These are phyloP conservation scores for Ricinus communis DNA, from an alignment of 345 rosid genomes.

Conservation along the genomic window DNA sequence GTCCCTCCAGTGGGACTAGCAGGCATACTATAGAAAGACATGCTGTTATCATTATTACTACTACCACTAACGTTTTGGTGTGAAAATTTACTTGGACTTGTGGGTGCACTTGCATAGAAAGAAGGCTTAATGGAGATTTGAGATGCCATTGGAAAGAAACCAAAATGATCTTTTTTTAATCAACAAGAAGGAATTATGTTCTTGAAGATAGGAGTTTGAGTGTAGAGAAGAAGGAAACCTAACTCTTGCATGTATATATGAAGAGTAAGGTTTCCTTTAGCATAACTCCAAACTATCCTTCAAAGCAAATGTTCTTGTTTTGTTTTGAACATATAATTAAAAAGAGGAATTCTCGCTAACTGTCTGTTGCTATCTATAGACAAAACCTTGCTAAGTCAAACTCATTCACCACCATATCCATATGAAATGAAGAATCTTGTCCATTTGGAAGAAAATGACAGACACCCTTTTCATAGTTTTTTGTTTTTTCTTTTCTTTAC, in stretches of 20 bases:
- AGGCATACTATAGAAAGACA: slow-evolving; percentile 31
- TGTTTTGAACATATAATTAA: background rate
- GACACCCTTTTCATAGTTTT: background rate
- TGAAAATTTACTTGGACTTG: slow-evolving; percentile 26
- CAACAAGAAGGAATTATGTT: background rate
- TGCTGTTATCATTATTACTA: no score
- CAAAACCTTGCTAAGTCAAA: slow-evolving; percentile 11
- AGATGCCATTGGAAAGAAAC: background rate
- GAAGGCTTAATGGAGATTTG: background rate
- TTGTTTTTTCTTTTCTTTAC: background rate
- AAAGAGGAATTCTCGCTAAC: slow-evolving; percentile 2
- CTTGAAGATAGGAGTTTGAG: background rate
- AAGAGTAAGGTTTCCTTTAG: slow-evolving; percentile 7
- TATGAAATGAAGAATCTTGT: background rate
- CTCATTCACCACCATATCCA: slow-evolving; percentile 11
- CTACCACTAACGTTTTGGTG: slow-evolving; percentile 7
- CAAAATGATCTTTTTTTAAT: background rate
- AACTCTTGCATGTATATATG: slow-evolving; percentile 12
- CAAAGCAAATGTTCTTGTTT: slow-evolving; percentile 3
- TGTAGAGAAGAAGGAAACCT: slow-evolving; percentile 9
- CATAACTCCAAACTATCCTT: slow-evolving; percentile 23
- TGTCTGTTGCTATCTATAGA: slow-evolving; percentile 10
- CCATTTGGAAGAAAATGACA: background rate
- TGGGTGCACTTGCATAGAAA: slow-evolving; percentile 28
- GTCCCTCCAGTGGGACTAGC: slow-evolving; percentile 23